phyloP scores from a whole-genome alignment of 352 stramenopile genomes.

The Phytophthora colocasiae region DNA sequence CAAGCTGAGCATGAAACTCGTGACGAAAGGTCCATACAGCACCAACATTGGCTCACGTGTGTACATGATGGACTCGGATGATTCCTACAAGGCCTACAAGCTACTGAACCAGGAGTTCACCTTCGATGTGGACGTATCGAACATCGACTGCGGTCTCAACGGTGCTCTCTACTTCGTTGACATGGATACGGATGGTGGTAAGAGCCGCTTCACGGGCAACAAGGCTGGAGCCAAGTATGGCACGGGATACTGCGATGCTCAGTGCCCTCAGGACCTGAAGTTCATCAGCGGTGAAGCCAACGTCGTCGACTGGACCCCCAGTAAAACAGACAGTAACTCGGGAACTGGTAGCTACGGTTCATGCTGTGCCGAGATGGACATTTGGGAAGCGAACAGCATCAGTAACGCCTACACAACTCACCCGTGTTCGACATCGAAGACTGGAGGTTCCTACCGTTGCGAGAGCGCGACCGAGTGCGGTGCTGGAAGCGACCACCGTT shows the following conservation, averaged over 20 bases:
- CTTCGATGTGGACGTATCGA: constrained; percentile 67
- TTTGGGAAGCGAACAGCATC: constrained; percentile 64
- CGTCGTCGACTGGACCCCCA: constrained; percentile 50
- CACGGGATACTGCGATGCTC: constrained; percentile 58
- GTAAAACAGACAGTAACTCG: constrained; percentile 41
- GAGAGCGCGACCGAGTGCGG: constrained; percentile 22
- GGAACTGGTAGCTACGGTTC: constrained; percentile 54
- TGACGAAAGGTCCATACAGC: constrained; percentile 57
- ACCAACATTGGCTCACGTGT: constrained; percentile 67
- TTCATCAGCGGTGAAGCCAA: constrained; percentile 78
- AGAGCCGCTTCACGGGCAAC: constrained; percentile 21
- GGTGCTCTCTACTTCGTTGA: constrained; percentile 74
- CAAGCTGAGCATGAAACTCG: constrained; percentile 49
- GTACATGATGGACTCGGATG: constrained; percentile 50
- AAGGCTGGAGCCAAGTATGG: constrained; percentile 34
- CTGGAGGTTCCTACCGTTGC: constrained; percentile 37
- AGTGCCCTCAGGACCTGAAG: constrained; percentile 71
- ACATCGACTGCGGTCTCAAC: constrained; percentile 59
- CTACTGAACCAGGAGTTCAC: constrained; percentile 73
- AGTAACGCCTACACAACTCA: constrained; percentile 54
- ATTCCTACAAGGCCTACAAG: constrained; percentile 58
- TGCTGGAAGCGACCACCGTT: constrained; percentile 10
- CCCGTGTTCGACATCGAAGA: constrained; percentile 37
- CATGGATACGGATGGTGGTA: constrained; percentile 65
- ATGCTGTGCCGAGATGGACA: constrained; percentile 71